Evolutionary conservation across 176 grass and related monocot species (phyloP), one percentile per base, ranked within the genome.

Genomic region (Alopecurus myosuroides): DNA sequence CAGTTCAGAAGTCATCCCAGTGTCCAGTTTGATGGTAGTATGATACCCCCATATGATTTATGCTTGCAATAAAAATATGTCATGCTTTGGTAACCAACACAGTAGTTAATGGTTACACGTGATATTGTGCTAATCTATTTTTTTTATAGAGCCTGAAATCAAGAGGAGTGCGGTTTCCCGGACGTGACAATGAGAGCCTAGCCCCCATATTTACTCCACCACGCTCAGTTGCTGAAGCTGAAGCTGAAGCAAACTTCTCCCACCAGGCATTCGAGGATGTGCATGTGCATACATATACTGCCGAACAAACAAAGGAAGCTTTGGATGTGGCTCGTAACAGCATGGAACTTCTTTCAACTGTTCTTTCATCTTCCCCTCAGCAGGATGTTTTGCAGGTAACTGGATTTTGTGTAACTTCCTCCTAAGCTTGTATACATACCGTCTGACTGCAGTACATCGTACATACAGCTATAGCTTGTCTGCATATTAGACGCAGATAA

Each of bases 291-390:
- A 92, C 76, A 77, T 97, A 85, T 79, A 94, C 88, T 74, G 65
- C 80, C 30, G 88, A 97, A 84, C 67, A 97, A 74, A 94, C 89
- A 77, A 94, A 97, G 85, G 95, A 97, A 77, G 86, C 90, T 25
- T 94, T 97, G 75, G 95, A 97, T 88, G 95, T 97, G 49, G 92
- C 95, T 70, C 88, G 86, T 70, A 97, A 97, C 86, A 97, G 92
- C 79, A 80, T 91, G 41, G 95, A 94, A 73, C 92, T 97, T 91
- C 95, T 97, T 90, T 92, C 92, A 31, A 94, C 92, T 74, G 92
- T 97, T 83, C 86, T 97, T 57, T 97, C 95, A n/a, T 94, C 95
- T 60, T 97, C 95, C 51, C 95, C 95, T 46, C 84, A 92, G 74
- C 90, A 94, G 86, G 95, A 94, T 87, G 92, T 84, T 90, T 88